These are phyloP conservation scores for Lipomyces starkeyi DNA, from an alignment of 805 yeast species.

Conservation along the genomic window DNA sequence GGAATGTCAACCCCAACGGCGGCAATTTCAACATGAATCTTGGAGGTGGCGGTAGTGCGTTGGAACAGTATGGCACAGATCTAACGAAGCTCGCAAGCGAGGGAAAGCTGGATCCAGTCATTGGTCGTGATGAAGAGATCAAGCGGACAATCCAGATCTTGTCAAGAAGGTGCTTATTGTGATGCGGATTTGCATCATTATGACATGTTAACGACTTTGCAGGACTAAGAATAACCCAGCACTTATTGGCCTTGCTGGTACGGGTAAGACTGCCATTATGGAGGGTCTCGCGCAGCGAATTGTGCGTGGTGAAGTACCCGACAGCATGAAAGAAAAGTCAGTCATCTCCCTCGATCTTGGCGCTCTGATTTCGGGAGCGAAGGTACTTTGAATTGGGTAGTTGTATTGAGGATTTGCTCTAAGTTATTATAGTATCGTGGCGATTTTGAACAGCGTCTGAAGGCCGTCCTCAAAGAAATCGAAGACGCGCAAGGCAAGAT, in stretches of 20 bases:
- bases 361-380: constrained; percentile 90
- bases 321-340: constrained; percentile 83
- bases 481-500: constrained; percentile 77
- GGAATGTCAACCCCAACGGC: constrained; percentile 18
- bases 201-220: constrained; percentile 2
- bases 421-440: constrained; percentile 64
- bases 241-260: constrained; percentile 94
- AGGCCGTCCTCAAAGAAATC: constrained; percentile 79
- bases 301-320: constrained; percentile 91
- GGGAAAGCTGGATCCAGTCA: constrained; percentile 94
- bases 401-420: neutral
- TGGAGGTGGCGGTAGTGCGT: constrained; percentile 56
- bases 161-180: constrained; percentile 62
- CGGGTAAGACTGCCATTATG: constrained; percentile 96
- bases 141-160: constrained; percentile 89
- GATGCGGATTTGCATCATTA: neutral
- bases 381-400: constrained; percentile 42
- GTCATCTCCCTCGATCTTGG: constrained; percentile 87
- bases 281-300: constrained; percentile 97
- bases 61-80: constrained; percentile 84
- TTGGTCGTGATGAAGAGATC: constrained; percentile 95
- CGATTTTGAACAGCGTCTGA: constrained; percentile 91
- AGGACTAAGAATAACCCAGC: constrained; percentile 92
- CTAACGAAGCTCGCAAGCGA: constrained; percentile 83
- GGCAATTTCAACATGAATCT: constrained; percentile 50